Evolutionary conservation across 2,329 filamentous ascomycete genomes (phyloP).

Genomic region (Apiospora sp.): DNA sequence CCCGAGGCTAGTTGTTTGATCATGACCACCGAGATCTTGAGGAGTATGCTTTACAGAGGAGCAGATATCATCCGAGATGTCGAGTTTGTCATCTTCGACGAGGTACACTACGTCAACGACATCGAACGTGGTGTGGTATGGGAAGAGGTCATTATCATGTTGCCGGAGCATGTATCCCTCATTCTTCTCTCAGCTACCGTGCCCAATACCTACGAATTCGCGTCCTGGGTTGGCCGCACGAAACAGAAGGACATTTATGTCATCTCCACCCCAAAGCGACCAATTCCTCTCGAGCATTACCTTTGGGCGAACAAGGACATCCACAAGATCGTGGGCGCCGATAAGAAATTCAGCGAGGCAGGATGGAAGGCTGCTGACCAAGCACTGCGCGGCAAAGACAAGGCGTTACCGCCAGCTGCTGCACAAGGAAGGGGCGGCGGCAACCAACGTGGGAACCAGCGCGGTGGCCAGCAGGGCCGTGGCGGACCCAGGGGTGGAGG

Average conservation of each 20-base stretch:
- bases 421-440: conserved; percentile 59
- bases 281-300: conserved; percentile 94
- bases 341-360: conserved; percentile 89
- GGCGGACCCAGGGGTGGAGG: conserved; percentile 56
- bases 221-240: conserved; percentile 96
- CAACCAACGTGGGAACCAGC: conserved; percentile 57
- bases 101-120: conserved; percentile 99
- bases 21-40: conserved; percentile 98
- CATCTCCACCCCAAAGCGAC: conserved; percentile 94
- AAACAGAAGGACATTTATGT: conserved; percentile 99
- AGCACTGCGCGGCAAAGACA: conserved; percentile 82
- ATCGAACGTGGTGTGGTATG: conserved; percentile 95
- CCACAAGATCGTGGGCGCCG: conserved; percentile 91
- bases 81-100: conserved; percentile 98
- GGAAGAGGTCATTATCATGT: conserved; percentile 99
- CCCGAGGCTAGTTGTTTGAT: conserved; percentile 97
- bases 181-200: conserved; percentile 96
- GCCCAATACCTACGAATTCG: conserved; percentile 96
- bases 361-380: conserved; percentile 96
- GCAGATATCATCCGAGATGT: conserved; percentile 96
- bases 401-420: conserved; percentile 54
- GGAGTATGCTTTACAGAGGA: conserved; percentile 97
- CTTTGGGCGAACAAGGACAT: conserved; percentile 94
- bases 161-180: conserved; percentile 94
- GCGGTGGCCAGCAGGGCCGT: conserved; percentile 57